Evolutionary conservation across 1,284 basidiomycete species (phyloP), one percentile per base, ranked within the genome.

Genomic region (Pascua sp.): DNA sequence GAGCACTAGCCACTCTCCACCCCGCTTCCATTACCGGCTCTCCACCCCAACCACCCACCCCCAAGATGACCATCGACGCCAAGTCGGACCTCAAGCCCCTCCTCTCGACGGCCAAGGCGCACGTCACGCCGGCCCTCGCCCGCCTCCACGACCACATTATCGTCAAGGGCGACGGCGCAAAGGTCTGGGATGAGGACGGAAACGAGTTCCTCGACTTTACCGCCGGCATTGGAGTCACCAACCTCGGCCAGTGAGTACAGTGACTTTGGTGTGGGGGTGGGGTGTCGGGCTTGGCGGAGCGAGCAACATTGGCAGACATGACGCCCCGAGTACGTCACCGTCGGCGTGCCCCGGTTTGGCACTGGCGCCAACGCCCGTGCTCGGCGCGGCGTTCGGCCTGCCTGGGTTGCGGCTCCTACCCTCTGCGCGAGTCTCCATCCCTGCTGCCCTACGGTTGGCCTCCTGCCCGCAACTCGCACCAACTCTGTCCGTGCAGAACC

Each of bases 161-260:
- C 77, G 79, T 81, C 55, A 87, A 85, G 67, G 91, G 87, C 41
- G 80, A 86, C 67, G 91, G 90, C n/a, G 85, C 86, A 4, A 89
- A 86, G 70, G 84, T 90, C 36, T 57, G 64, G 52, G 62, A 62
- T 51, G 81, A 85, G 51, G 85, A 89, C 64, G 89, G 88, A 10
- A 81, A 83, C 52, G 80, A 78, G 65, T 69, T 88, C 70, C 81
- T 92, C 50, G 90, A 91, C 77, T 91, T 92, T 67, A 91, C 87
- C 4, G 84, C 82, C 68, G 90, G 90, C n/a, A 92, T 91, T 65
- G 89, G 87, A 42, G 81, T 73, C 43, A 59, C 60, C 52, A 64
- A 60, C 59, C 61, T 59, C 41, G 59, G 54, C 63, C 56, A 57
- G 48, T 62, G 41, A 53, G 49, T 62, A 32, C n/a, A 16, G 11